Percentiles rank a stretch among this genome's conserved stretches.
These are phyloP conservation scores for Yamadazyma jaroonii DNA, from an alignment of 1,139 yeast species.

Conservation along the genomic window DNA sequence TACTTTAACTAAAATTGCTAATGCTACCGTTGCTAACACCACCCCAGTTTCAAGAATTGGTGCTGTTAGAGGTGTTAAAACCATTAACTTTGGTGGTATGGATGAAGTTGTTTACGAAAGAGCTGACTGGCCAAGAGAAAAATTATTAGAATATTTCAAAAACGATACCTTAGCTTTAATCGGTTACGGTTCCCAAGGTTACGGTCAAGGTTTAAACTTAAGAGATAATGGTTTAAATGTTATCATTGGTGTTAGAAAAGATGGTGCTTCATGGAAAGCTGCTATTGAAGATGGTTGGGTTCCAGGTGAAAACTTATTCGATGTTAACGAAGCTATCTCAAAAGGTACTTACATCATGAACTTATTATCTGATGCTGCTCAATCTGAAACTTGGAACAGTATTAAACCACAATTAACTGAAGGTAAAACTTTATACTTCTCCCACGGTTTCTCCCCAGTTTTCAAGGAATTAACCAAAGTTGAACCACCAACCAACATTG, in stretches of 20 bases:
- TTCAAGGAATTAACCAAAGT: constrained; percentile 97
- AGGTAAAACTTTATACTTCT: constrained; percentile 97
- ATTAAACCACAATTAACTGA: constrained; percentile 90
- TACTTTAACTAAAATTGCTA: constrained; percentile 43
- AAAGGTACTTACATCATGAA: constrained; percentile 96
- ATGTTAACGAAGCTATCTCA: constrained; percentile 86
- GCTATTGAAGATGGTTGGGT: constrained; percentile 99
- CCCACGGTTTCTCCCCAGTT: constrained; percentile 99
- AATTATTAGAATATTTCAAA: constrained; percentile 93
- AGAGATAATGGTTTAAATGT: constrained; percentile 98
- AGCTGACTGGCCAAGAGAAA: constrained; percentile 99
- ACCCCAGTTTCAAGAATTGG: constrained; percentile 36
- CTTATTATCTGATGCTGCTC: constrained; percentile 98
- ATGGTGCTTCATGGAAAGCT: constrained; percentile 99
- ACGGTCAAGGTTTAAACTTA: constrained; percentile 99
- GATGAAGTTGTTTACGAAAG: constrained; percentile 97
- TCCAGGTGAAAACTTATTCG: constrained; percentile 97
- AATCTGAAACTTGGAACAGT: constrained; percentile 93
- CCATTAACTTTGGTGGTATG: constrained; percentile 95
- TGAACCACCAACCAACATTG: constrained; percentile 91
- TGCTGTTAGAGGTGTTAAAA: constrained; percentile 82
- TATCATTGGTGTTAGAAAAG: constrained; percentile 95
- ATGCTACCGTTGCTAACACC: constrained; percentile 26
- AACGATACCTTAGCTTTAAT: constrained; percentile 95
- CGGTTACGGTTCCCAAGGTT: constrained; percentile 99